A percentile compares a stretch with the other conserved stretches of the same genome.
These are phyloP conservation scores for Pisolithus orientalis DNA, from an alignment of 768 basidiomycete species.

Conservation along the genomic window DNA sequence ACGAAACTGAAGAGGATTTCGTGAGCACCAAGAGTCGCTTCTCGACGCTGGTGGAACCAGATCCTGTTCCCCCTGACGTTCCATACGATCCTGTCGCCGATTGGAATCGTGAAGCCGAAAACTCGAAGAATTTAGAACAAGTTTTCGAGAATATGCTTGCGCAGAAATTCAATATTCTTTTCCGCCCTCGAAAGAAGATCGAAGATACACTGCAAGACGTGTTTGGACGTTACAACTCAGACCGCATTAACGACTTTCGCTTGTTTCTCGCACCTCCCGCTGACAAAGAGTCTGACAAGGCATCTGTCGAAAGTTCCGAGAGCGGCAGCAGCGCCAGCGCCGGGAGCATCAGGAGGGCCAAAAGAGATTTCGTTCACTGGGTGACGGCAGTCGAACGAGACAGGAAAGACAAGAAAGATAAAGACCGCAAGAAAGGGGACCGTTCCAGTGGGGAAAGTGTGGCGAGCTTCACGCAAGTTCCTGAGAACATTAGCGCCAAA, in stretches of 20 bases:
- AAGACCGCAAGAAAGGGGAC: slow-evolving; percentile 15
- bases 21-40: slow-evolving; percentile 26
- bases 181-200: slow-evolving; percentile 47
- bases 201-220: slow-evolving; percentile 36
- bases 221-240: slow-evolving; percentile 45
- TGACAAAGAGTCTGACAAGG: slow-evolving; percentile 13
- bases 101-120: slow-evolving; percentile 35
- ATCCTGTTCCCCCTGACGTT: slow-evolving; percentile 12
- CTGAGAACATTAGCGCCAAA: slow-evolving; percentile 29
- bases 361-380: slow-evolving; percentile 31
- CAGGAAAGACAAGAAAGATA: slow-evolving; percentile 21
- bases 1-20: slow-evolving; percentile 22
- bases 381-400: slow-evolving; percentile 32
- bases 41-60: slow-evolving; percentile 16
- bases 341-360: slow-evolving; percentile 23
- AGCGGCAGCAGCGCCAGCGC: slow-evolving; percentile 5
- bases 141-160: slow-evolving; percentile 57
- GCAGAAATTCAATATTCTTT: slow-evolving; percentile 44
- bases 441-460: slow-evolving; percentile 23
- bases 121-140: slow-evolving; percentile 45
- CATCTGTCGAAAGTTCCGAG: slow-evolving; percentile 21
- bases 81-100: slow-evolving; percentile 23
- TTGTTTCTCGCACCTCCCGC: slow-evolving; percentile 51
- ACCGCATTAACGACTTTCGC: slow-evolving; percentile 42
- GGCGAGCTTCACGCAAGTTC: slow-evolving; percentile 14